Conservation (phyloP, 768 basidiomycete species). For the Melanogaster broomeanus region DNA sequence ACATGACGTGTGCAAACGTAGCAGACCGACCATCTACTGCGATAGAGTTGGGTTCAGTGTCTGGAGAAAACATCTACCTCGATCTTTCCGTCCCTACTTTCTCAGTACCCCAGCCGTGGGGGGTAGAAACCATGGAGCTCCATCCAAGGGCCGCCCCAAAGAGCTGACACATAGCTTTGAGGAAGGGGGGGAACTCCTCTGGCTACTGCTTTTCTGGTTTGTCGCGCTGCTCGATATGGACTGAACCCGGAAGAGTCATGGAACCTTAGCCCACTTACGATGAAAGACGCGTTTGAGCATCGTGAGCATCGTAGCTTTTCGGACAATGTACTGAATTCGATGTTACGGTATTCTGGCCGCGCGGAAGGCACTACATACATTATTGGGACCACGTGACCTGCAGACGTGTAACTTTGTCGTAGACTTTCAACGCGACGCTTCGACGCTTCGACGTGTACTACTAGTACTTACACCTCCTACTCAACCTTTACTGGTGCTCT, state of each 20-base stretch:
- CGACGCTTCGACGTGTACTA: slow-evolving; percentile 3
- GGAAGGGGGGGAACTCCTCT: too few species aligned
- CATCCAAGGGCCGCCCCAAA: too few species aligned
- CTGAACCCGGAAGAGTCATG: slow-evolving; percentile 63
- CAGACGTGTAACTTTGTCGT: slow-evolving; percentile 11
- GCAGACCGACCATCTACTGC: not conserved
- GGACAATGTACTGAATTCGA: too few species aligned
- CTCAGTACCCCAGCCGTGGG: not conserved
- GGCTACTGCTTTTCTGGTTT: too few species aligned
- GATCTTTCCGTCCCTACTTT: not conserved
- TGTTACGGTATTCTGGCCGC: too few species aligned
- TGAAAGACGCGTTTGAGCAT: slow-evolving; percentile 41
- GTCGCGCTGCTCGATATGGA: slow-evolving; percentile 54
- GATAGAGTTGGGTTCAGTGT: too few species aligned
- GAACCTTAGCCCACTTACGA: slow-evolving; percentile 80
- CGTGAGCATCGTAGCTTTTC: slow-evolving; percentile 69
- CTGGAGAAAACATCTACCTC: not conserved
- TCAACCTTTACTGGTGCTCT: not conserved
- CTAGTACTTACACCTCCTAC: not conserved
- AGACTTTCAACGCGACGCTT: not conserved
- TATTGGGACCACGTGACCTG: slow-evolving; percentile 24
- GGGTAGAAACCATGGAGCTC: too few species aligned
- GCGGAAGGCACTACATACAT: too few species aligned
- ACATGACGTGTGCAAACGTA: too few species aligned
- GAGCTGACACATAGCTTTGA: too few species aligned